These are phyloP conservation scores for Haematococcus lacustris DNA, from an alignment of 139 green algal genomes.

Conservation along the genomic window DNA sequence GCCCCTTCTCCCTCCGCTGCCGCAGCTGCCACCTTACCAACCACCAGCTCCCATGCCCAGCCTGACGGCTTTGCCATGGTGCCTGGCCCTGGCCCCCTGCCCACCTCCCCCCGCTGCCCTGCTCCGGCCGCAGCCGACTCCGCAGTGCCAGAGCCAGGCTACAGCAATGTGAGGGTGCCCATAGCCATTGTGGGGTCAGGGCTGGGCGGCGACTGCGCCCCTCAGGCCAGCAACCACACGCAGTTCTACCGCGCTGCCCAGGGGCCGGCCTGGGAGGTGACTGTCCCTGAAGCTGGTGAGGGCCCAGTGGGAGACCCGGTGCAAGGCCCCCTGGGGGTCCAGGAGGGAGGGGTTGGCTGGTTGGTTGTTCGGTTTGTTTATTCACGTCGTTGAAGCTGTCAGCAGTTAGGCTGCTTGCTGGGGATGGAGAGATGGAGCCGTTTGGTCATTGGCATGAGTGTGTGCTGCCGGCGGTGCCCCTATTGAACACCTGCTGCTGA, in stretches of 20 bases:
- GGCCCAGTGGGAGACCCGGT: background rate
- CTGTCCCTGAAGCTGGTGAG: constrained; percentile 4
- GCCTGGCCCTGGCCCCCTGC: too few relatives aligned
- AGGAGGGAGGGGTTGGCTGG: background rate
- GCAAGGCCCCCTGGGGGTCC: background rate
- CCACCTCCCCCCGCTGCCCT: too few relatives aligned
- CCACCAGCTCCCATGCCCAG: too few relatives aligned
- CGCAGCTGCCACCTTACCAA: too few relatives aligned
- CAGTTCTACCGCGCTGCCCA: constrained; percentile 53
- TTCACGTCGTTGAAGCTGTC: background rate
- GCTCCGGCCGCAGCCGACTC: background rate
- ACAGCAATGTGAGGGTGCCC: constrained; percentile 23
- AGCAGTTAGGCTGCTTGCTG: background rate
- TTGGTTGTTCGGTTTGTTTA: background rate
- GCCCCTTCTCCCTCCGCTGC: too few relatives aligned
- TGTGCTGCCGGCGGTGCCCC: too few relatives aligned
- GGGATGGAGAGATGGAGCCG: background rate
- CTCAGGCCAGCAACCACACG: constrained; percentile 50
- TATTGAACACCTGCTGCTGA: too few relatives aligned
- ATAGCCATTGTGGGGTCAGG: constrained; percentile 57
- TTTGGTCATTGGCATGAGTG: background rate
- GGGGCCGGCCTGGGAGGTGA: constrained; percentile 45
- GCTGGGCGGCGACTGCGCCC: constrained; percentile 63
- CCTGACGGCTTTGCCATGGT: background rate
- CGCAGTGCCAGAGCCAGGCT: background rate